Percentiles rank a stretch among this genome's conserved stretches.
phyloP scores from a whole-genome alignment of 164 flowering plant species.

The Macadamia integrifolia region DNA sequence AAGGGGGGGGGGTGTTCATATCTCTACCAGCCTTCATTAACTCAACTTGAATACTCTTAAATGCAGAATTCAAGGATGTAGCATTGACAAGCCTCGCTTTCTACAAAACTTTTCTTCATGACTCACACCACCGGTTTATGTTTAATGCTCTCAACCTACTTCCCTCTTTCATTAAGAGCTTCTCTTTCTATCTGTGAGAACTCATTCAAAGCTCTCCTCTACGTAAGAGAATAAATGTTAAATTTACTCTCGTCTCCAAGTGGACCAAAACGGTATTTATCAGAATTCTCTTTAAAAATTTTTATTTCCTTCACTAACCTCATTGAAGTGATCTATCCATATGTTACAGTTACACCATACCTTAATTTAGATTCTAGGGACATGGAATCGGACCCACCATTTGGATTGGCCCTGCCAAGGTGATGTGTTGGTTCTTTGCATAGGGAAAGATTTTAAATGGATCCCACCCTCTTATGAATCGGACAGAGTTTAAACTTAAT shows the following conservation, averaged over 20 bases:
- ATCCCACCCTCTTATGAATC: too few species aligned
- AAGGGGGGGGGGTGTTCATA: not conserved
- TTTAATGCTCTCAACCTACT: constrained; percentile 34
- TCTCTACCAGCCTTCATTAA: constrained; percentile 24
- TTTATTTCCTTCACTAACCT: too few species aligned
- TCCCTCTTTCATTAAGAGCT: constrained; percentile 19
- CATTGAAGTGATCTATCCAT: too few species aligned
- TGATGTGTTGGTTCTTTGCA: too few species aligned
- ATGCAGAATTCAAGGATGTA: constrained; percentile 34
- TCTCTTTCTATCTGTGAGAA: not conserved
- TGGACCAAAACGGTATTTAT: not conserved
- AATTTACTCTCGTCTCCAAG: not conserved
- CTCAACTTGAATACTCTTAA: constrained; percentile 32
- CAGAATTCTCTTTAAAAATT: not conserved
- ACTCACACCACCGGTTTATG: constrained; percentile 15
- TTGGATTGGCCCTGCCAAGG: too few species aligned
- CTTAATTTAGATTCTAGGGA: not conserved
- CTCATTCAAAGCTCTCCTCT: not conserved
- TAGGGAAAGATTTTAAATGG: too few species aligned
- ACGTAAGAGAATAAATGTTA: constrained; percentile 3
- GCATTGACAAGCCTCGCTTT: constrained; percentile 14
- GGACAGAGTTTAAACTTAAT: too few species aligned
- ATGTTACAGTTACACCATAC: too few species aligned
- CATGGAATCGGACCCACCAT: not conserved
- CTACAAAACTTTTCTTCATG: constrained; percentile 13